phyloP scores from a whole-genome alignment of 2,329 filamentous ascomycete genomes.

The Gaeumannomyces sp. region DNA sequence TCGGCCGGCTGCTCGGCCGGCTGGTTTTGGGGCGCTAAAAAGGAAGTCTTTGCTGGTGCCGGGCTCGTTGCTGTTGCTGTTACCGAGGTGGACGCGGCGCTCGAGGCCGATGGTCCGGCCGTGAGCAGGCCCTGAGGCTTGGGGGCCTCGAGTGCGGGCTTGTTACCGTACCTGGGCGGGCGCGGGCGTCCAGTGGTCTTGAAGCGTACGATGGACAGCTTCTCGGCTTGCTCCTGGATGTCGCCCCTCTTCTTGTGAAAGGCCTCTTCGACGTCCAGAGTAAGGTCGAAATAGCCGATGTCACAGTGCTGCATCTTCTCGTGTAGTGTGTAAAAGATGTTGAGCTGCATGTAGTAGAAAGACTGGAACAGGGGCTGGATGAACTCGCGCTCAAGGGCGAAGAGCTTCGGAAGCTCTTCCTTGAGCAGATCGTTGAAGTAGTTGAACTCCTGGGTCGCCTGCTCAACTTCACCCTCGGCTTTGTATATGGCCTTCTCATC shows the following conservation, averaged over 20 bases:
- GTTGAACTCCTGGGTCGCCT: conserved; percentile 91
- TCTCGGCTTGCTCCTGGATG: conserved; percentile 78
- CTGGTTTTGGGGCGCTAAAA: conserved; percentile 23
- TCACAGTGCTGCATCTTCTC: conserved; percentile 97
- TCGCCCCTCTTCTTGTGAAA: conserved; percentile 86
- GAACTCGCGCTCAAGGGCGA: conserved; percentile 84
- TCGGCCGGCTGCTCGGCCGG: conserved; percentile 36
- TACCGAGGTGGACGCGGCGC: conserved; percentile 10
- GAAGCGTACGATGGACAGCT: conserved; percentile 80
- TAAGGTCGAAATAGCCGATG: conserved; percentile 95
- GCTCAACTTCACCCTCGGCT: conserved; percentile 84
- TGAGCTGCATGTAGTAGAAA: conserved; percentile 99
- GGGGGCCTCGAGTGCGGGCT: conserved; percentile 44
- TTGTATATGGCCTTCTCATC: conserved; percentile 98
- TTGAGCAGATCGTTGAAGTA: conserved; percentile 98
- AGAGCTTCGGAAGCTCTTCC: conserved; percentile 89
- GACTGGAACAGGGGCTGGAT: conserved; percentile 96
- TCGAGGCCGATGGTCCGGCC: conserved; percentile 33
- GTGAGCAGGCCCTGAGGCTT: conserved; percentile 47
- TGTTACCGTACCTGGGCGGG: conserved; percentile 51
- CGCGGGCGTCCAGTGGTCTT: conserved; percentile 73
- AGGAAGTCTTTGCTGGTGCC: conserved; percentile 9
- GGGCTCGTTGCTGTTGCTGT: conserved; percentile 18
- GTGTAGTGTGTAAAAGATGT: conserved; percentile 97
- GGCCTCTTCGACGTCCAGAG: conserved; percentile 82